Base-by-base conservation (phyloP, 2,329 filamentous ascomycete genomes). In the Nakataea oryzae region DNA sequence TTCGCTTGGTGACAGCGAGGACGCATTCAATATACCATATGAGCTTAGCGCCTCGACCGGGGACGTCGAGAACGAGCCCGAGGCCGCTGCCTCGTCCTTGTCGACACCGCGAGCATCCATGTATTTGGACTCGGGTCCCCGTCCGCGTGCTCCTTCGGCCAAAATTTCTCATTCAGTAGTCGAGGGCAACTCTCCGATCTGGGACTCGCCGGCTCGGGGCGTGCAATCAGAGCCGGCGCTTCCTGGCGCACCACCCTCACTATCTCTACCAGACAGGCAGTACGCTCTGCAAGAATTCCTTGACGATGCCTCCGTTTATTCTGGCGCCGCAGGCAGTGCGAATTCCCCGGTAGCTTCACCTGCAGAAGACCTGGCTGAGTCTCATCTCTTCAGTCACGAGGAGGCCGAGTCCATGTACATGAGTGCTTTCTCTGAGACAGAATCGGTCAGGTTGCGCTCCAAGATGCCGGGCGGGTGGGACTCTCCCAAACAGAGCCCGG, bases 401-500 rank as follows among this genome's bases (percentile, higher is more conserved):
- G 89, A 93, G 65, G 90, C 89, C 0, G 86, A 91, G 69, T 95
- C 91, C 71, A 90, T 96, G 86, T 96, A 95, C 68, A 87, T 92
- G 86, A 93, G 86, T 65, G 86, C 86, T 1, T 82, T 88, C 60
- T 87, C 85, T 2, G 74, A 81, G 29, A 71, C 74, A 2, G 71
- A 74, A 41, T 70, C 70, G 2, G 70, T 74, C 12, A 69, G 69
- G 54, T 50, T 70, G 24, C 69, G 60, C 21, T 67, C 67, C 26
- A 65, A 68, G 3, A 84, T 85, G 77, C 82, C 82, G 2, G 82
- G 82, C 7, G 74, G 74, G 6, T 85, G 82, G 82, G 79, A 76
- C 61, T 74, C 75, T 0, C 76, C 76, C 17, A 66, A 72, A 21
- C 63, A 67, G 1, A 66, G 66, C 27, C 62, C 63, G 1, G 67